Percentiles rank a stretch among this genome's conserved stretches.
phyloP scores from a whole-genome alignment of 345 rosid species.

The Hibiscus tridactylites region DNA sequence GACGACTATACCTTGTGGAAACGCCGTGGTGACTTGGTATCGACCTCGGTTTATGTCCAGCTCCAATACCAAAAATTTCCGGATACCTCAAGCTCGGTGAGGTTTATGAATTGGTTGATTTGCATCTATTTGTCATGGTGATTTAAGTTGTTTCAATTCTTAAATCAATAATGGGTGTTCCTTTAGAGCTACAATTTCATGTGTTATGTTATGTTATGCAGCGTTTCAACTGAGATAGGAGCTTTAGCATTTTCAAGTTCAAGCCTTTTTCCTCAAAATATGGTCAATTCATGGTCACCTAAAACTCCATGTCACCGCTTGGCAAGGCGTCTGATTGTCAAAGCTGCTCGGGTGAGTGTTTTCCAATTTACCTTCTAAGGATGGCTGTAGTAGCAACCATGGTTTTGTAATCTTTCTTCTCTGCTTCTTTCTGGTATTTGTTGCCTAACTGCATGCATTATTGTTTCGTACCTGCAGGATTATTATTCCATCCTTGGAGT shows the following conservation, averaged over 20 bases:
- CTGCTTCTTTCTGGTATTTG: not conserved
- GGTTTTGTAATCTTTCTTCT: not conserved
- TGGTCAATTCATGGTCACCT: not conserved
- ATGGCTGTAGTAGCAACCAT: not conserved
- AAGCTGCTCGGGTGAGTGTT: constrained; percentile 5
- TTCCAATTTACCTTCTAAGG: not conserved
- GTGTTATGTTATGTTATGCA: not conserved
- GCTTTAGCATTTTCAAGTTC: constrained; percentile 4
- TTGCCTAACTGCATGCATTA: not conserved
- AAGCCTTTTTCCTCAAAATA: not conserved
- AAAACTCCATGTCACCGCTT: not conserved
- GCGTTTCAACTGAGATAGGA: not conserved
- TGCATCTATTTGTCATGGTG: not conserved
- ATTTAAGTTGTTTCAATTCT: not conserved
- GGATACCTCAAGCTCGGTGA: not conserved
- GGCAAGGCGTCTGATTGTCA: constrained; percentile 5
- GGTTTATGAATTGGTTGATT: not conserved
- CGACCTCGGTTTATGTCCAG: constrained; percentile 1
- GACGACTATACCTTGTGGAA: constrained; percentile 4
- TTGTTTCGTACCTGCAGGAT: constrained; percentile 41
- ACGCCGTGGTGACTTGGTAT: not conserved
- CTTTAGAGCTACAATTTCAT: not conserved
- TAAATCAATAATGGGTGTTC: too few species aligned
- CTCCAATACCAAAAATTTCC: not conserved
- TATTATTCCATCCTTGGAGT: constrained; percentile 90